These are phyloP conservation scores for Phoenix roebelenii DNA, from an alignment of 176 grass and related monocot species.

Conservation along the genomic window DNA sequence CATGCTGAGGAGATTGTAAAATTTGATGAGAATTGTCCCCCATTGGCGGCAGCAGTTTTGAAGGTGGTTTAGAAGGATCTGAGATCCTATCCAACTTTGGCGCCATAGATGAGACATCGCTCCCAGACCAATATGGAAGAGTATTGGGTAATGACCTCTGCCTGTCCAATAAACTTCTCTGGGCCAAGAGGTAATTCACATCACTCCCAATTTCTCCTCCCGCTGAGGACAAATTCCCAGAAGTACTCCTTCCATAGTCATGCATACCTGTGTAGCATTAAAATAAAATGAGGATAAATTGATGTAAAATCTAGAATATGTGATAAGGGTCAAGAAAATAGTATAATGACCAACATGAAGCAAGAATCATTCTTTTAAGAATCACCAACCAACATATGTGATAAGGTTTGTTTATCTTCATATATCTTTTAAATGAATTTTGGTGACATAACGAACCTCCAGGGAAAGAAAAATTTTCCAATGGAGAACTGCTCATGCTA, in stretches of 20 bases:
- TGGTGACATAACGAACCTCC: conserved; percentile 48
- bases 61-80: conserved; percentile 43
- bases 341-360: too few species aligned
- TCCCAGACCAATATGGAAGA: conserved; percentile 62
- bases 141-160: conserved; percentile 54
- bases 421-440: background rate
- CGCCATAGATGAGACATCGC: conserved; percentile 31
- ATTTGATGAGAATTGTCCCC: conserved; percentile 39
- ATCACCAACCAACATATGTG: too few species aligned
- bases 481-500: conserved; percentile 30
- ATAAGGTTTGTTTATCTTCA: background rate
- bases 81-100: conserved; percentile 36
- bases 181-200: conserved; percentile 72
- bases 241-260: conserved; percentile 42
- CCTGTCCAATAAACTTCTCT: conserved; percentile 73
- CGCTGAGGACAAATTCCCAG: conserved; percentile 26
- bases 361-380: too few species aligned
- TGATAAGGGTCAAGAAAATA: too few species aligned
- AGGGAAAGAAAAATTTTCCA: conserved; percentile 28
- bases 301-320: background rate
- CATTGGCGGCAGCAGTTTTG: conserved; percentile 49
- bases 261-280: conserved; percentile 39
- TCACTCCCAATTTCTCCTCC: conserved; percentile 39
- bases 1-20: conserved; percentile 51
- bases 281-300: conserved; percentile 3